These are phyloP conservation scores for Fomitopsis schrenkii DNA, from an alignment of 1,284 basidiomycete species.

Conservation along the genomic window DNA sequence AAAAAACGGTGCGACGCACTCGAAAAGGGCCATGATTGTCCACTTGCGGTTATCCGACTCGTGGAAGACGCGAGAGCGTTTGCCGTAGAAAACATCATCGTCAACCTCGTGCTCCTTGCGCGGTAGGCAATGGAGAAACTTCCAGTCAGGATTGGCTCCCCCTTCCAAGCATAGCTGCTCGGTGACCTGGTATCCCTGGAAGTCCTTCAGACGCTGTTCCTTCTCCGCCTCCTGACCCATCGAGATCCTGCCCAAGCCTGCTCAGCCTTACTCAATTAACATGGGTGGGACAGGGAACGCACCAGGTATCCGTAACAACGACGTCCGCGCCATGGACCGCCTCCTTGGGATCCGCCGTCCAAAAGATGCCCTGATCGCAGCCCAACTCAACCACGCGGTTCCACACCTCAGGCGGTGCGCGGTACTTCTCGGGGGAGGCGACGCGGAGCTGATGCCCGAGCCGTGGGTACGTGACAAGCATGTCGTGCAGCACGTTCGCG, in stretches of 20 bases:
- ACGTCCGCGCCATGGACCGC: conserved; percentile 90
- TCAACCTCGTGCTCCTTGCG: conserved; percentile 92
- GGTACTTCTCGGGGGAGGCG: conserved; percentile 76
- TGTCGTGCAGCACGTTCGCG: conserved; percentile 96
- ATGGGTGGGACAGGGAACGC: conserved; percentile 19
- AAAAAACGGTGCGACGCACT: conserved; percentile 46
- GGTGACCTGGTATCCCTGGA: conserved; percentile 93
- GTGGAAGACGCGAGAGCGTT: conserved; percentile 70
- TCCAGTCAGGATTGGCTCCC: conserved; percentile 87
- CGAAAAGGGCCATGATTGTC: conserved; percentile 89
- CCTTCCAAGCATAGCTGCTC: conserved; percentile 76
- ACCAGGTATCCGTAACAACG: conserved; percentile 96
- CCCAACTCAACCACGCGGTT: conserved; percentile 66
- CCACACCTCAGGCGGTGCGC: conserved; percentile 80
- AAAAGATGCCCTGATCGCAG: conserved; percentile 70
- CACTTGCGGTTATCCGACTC: conserved; percentile 89
- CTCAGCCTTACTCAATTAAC: not conserved
- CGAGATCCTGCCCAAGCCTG: conserved; percentile 67
- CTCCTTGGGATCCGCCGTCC: conserved; percentile 78
- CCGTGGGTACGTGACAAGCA: conserved; percentile 92
- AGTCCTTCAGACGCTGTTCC: conserved; percentile 83
- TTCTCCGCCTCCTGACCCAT: conserved; percentile 99
- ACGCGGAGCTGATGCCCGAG: conserved; percentile 86
- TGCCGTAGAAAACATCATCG: conserved; percentile 84
- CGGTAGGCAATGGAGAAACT: conserved; percentile 96